Base-by-base conservation (phyloP, 805 yeast genomes). In the Saccharomycopsis lassenensis region DNA sequence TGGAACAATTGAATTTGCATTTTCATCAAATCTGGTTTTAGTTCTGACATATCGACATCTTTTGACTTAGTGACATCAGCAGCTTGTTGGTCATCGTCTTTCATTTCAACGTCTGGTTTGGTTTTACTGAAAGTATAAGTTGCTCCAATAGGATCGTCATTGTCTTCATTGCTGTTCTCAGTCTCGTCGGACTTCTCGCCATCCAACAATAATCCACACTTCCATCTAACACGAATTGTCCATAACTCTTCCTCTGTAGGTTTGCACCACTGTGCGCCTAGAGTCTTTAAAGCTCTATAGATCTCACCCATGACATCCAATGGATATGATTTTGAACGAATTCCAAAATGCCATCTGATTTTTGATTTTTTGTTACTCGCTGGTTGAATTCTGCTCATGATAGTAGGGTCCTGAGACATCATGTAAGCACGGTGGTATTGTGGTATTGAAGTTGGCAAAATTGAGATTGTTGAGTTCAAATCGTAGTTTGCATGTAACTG, bases 281-380 rank as follows among this genome's bases (percentile, higher is more conserved):
- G 62, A 50, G 83, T 85, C 58, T 83, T 83, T 53, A 91, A 65
- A 1, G 97, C 97, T 31, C 95, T 69, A 59, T 91, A 91, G 29
- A 91, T 87, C 55, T 91, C 98, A 19, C 96, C 95, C 97, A 91
- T 91, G 3, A 91, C 98, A 57, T 91, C 98, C 48, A 91, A 65
- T 23, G 98, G 97, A 54, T 91, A 91, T 1, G 95, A 84, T 50
- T 96, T 69, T 6, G 95, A 85, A 54, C 98, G 69, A 43, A 91
- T 91, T 46, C 98, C 98, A 54, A 91, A 91, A 63, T 91, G 98
- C 98, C 98, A 91, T 58, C 94, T 76, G 5, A 95, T 84, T 58
- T 86, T 89, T 43, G 89, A 81, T 56, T 84, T 85, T 56, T 89
- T 86, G 31, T 40, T 35, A 2, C 43, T 39, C 7, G 31, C 46